Base-by-base conservation (phyloP, 2,329 filamentous ascomycete species). In the Arthrinium puccinioides region DNA sequence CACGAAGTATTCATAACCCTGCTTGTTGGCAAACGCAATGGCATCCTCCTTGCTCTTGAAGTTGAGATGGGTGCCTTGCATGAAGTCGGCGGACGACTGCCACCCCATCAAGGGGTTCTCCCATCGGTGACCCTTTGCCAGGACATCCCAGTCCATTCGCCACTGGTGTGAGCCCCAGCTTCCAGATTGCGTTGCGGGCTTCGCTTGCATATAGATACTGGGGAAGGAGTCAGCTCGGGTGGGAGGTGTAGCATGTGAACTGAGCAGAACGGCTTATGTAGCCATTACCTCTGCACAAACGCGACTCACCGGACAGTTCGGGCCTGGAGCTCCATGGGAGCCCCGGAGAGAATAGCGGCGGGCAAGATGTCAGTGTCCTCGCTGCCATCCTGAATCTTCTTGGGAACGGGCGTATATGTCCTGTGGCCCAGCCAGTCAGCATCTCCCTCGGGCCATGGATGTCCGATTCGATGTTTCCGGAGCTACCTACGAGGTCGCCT, bases 61-160 rank as follows among this genome's bases (percentile, higher is more conserved):
- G 63, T 82, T 82, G 53, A 98, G 65, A 59, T 88, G 78, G 33
- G 88, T 94, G 55, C 88, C 90, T 63, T 98, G 89, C 87, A 98
- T 92, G 58, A 79, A 79, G 63, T 98, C 92, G 39, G 76, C 90
- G 14, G 88, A 94, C 18, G 90, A 97, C 61, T 96, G 89, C 94
- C 94, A 98, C 43, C 92, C 92, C 79, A 98, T 98, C 60, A 98
- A 67, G 32, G 84, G 87, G 67, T 98, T 98, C 71, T 98, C 92
- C 94, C 92, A 98, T 52, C 92, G 79, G 65, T 96, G 87, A 44
- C 92, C 92, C 69, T 94, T 96, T 52, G 74, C 66, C 21, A 97
- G 73, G 33, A 94, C 79, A 60, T 98, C 92, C 92, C 92, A 98
- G 62, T 98, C 92, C 88, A 98, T 94, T 35, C 89, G 83, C 92